These are phyloP conservation scores for Penicillium riverlandense DNA, from an alignment of 495 filamentous ascomycete genomes.

Conservation along the genomic window DNA sequence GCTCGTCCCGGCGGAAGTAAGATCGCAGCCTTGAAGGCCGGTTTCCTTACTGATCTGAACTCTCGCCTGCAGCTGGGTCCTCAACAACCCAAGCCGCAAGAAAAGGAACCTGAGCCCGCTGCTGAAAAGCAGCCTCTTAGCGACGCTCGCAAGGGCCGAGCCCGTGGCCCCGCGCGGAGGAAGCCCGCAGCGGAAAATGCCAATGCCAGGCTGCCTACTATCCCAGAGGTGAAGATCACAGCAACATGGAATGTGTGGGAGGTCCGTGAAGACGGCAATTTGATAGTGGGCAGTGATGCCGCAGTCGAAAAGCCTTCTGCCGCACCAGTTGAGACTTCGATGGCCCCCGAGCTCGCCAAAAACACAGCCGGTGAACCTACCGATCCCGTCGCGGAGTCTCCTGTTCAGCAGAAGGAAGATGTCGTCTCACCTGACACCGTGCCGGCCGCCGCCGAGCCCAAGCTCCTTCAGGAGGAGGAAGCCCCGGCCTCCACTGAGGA, in stretches of 20 bases:
- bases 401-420: background rate
- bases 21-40: conserved; percentile 83
- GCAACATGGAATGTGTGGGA: conserved; percentile 46
- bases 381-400: conserved; percentile 16
- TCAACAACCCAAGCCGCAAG: conserved; percentile 60
- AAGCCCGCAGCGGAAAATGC: conserved; percentile 47
- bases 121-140: conserved; percentile 69
- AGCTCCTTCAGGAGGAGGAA: too few species aligned
- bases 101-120: conserved; percentile 53
- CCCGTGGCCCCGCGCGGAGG: conserved; percentile 78
- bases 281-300: conserved; percentile 29
- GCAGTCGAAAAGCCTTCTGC: conserved; percentile 11
- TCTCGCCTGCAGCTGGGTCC: conserved; percentile 77
- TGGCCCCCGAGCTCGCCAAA: conserved; percentile 36
- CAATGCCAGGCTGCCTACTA: conserved; percentile 22
- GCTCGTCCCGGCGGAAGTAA: conserved; percentile 70
- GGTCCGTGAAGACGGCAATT: conserved; percentile 34
- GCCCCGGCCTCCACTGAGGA: conserved; percentile 1
- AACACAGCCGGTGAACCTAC: conserved; percentile 52
- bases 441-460: background rate
- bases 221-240: conserved; percentile 41
- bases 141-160: conserved; percentile 85
- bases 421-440: conserved; percentile 2
- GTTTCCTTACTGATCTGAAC: conserved; percentile 87
- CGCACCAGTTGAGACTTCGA: conserved; percentile 13